Evolutionary conservation across 75 land plant genomes (phyloP).

Genomic region (Sequoiadendron giganteum): DNA sequence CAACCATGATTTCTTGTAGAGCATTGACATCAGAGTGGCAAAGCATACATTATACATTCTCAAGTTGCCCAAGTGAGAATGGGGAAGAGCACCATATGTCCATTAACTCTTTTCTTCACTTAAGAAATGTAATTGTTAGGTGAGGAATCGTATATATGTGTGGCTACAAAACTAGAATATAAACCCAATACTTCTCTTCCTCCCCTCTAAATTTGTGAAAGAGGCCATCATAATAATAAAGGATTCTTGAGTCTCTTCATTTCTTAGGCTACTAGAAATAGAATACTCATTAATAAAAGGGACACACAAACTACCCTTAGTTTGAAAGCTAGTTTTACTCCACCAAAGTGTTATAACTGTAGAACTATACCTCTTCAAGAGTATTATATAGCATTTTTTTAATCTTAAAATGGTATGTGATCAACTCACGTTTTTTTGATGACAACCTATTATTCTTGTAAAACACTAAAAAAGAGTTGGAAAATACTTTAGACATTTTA

Average conservation of each 20-base stretch:
- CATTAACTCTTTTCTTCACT: neutral
- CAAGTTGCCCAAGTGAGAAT: neutral
- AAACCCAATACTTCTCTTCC: neutral
- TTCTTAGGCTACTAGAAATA: neutral
- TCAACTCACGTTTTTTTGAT: no score
- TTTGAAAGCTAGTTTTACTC: neutral
- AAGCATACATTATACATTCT: conserved; percentile 50
- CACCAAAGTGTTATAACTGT: neutral
- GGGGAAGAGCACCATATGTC: neutral
- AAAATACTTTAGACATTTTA: no score
- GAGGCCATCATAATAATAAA: neutral
- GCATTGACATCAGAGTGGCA: conserved; percentile 68
- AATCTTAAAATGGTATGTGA: no score
- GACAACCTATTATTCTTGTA: no score
- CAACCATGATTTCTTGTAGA: conserved; percentile 64
- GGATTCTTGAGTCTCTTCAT: neutral
- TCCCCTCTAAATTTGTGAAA: neutral
- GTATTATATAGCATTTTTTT: no score
- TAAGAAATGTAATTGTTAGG: conserved; percentile 16
- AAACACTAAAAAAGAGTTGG: no score
- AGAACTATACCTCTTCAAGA: neutral
- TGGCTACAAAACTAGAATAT: neutral
- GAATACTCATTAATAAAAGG: no score
- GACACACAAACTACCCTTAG: neutral
- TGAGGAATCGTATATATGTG: conserved; percentile 8